Evolutionary conservation across 2,329 filamentous ascomycete genomes (phyloP).

Genomic region (Didymella exigua): DNA sequence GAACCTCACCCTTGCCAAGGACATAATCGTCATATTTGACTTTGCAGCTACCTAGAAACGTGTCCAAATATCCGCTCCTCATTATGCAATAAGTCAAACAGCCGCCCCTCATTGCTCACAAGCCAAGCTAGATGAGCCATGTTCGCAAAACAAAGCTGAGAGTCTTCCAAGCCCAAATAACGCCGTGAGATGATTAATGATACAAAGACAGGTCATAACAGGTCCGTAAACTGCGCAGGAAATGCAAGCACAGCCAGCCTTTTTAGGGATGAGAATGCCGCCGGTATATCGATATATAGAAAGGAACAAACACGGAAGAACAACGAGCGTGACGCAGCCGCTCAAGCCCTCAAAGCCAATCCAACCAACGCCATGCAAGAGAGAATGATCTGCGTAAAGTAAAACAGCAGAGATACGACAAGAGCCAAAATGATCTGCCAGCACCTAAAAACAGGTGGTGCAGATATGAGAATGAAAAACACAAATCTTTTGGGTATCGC

Average conservation of each 20-base stretch:
- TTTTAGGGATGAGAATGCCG: constrained; percentile 35
- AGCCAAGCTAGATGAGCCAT: constrained; percentile 13
- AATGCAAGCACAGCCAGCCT: constrained; percentile 34
- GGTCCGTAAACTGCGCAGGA: constrained; percentile 17
- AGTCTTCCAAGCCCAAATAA: constrained; percentile 16
- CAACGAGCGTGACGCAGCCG: constrained; percentile 41
- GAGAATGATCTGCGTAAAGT: constrained; percentile 21
- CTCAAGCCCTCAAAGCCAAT: constrained; percentile 24
- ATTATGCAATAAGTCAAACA: constrained; percentile 41
- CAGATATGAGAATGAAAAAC: constrained; percentile 17
- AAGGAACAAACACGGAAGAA: constrained; percentile 20
- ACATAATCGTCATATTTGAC: constrained; percentile 16
- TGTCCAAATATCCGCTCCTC: constrained; percentile 23
- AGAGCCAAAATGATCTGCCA: constrained; percentile 4
- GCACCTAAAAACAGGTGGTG: constrained; percentile 7
- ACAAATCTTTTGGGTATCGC: constrained; percentile 47
- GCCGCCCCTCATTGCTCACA: constrained; percentile 28
- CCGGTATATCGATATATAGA: constrained; percentile 22
- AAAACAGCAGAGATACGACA: constrained; percentile 12
- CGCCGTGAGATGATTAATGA: constrained; percentile 19
- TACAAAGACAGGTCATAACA: constrained; percentile 17
- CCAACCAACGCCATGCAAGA: constrained; percentile 44
- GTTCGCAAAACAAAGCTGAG: constrained; percentile 10
- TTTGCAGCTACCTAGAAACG: constrained; percentile 16
- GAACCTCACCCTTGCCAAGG: constrained; percentile 1